These are phyloP conservation scores for Neospora caninum DNA, from an alignment of 169 alveolate species.

Conservation along the genomic window DNA sequence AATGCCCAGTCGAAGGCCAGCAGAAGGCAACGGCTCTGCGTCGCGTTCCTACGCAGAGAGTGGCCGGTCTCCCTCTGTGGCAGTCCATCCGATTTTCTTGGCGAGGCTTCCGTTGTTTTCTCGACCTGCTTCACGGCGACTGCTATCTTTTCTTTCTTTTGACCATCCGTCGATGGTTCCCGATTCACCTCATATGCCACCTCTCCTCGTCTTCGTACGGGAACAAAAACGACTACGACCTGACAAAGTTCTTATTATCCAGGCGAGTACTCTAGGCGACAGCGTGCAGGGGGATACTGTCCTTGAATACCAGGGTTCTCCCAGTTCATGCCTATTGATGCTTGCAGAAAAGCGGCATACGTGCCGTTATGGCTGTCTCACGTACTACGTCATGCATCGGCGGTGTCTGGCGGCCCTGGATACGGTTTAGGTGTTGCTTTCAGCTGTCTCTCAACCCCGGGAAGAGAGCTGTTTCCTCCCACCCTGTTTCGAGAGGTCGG, in stretches of 20 bases:
- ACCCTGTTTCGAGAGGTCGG: too few species aligned
- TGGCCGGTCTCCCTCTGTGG: background rate
- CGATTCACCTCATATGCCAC: background rate
- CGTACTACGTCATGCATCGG: too few species aligned
- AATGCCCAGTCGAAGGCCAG: background rate
- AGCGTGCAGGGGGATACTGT: background rate
- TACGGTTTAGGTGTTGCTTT: too few species aligned
- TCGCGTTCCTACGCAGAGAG: background rate
- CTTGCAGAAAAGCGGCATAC: too few species aligned
- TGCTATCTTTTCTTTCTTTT: slow-evolving; percentile 41
- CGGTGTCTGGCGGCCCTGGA: too few species aligned
- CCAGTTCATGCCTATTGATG: too few species aligned
- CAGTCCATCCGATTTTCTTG: slow-evolving; percentile 4
- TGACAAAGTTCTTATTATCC: slow-evolving; percentile 59
- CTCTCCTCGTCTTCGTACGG: slow-evolving; percentile 40
- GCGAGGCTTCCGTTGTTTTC: slow-evolving; percentile 7
- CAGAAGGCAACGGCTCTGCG: background rate
- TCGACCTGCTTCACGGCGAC: slow-evolving; percentile 21
- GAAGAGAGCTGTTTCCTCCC: too few species aligned
- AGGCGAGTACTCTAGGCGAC: background rate
- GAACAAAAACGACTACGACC: slow-evolving; percentile 41
- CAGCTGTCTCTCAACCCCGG: too few species aligned
- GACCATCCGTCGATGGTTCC: slow-evolving; percentile 42
- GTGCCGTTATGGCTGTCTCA: too few species aligned
- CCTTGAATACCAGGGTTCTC: too few species aligned